A percentile compares a stretch with the other conserved stretches of the same genome.
Evolutionary conservation across 257 asterid genomes (phyloP).

Genomic region (Nicotiana tomentosiformis): DNA sequence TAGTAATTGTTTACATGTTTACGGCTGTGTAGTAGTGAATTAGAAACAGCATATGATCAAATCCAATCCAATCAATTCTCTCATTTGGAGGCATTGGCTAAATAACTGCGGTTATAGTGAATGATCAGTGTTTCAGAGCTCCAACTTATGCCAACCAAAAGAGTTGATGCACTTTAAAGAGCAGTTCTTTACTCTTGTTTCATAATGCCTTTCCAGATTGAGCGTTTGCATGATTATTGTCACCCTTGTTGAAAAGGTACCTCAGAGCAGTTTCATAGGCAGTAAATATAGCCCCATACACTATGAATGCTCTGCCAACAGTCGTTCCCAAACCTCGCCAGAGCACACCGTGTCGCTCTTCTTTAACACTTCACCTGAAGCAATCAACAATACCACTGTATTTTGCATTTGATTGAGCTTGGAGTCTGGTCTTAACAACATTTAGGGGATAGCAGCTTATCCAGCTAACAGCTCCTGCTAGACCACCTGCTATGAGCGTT

Average conservation of each 20-base stretch:
- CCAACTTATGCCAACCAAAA: neutral
- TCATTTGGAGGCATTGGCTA: neutral
- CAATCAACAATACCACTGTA: constrained; percentile 56
- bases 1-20: neutral
- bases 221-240: constrained; percentile 17
- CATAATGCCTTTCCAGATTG: constrained; percentile 25
- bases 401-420: constrained; percentile 35
- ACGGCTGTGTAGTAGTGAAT: neutral
- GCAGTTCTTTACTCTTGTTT: neutral
- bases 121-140: neutral
- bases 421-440: constrained; percentile 69
- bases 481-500: constrained; percentile 73
- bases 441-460: constrained; percentile 65
- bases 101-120: neutral
- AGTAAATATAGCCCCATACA: constrained; percentile 62
- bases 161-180: neutral
- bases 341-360: constrained; percentile 51
- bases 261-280: constrained; percentile 65
- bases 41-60: neutral
- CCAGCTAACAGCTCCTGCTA: constrained; percentile 80
- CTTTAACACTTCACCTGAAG: constrained; percentile 34
- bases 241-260: constrained; percentile 24
- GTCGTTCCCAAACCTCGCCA: constrained; percentile 83
- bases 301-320: constrained; percentile 61
- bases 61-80: neutral